phyloP scores from a whole-genome alignment of 2,329 filamentous ascomycete species.

The Phialophora verrucosa region DNA sequence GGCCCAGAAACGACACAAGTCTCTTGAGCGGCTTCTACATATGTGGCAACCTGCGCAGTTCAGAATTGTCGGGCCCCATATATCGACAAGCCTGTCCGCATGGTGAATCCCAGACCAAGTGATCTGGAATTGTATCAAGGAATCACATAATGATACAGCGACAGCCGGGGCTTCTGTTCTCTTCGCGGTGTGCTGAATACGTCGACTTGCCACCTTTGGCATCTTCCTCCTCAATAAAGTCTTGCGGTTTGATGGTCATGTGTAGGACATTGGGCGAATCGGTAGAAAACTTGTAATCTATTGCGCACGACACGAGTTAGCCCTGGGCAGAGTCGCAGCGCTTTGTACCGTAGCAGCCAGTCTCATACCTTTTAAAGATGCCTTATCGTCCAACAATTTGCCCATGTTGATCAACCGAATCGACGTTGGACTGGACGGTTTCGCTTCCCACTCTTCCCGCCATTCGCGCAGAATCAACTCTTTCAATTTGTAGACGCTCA shows the following conservation, averaged over 20 bases:
- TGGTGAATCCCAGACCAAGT: background rate
- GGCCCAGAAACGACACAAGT: background rate
- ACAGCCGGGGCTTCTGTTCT: conserved; percentile 65
- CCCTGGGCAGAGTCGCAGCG: background rate
- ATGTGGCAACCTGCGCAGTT: background rate
- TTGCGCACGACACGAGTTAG: background rate
- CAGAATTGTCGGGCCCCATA: background rate
- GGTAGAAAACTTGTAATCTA: conserved; percentile 79
- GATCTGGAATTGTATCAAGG: background rate
- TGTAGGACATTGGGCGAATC: conserved; percentile 85
- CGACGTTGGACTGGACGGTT: conserved; percentile 82
- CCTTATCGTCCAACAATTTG: conserved; percentile 87
- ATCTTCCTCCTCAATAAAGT: conserved; percentile 77
- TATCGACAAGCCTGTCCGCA: background rate
- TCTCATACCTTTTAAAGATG: conserved; percentile 73
- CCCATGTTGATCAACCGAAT: conserved; percentile 94
- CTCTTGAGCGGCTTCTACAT: background rate
- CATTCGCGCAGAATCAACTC: conserved; percentile 93
- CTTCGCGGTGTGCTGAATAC: conserved; percentile 58
- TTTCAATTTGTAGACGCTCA: conserved; percentile 92
- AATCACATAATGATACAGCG: conserved; percentile 67
- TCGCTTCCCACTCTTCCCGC: conserved; percentile 86
- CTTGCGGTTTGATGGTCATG: conserved; percentile 88
- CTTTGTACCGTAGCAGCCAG: background rate
- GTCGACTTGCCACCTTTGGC: conserved; percentile 67